Evolutionary conservation across 2,329 filamentous ascomycete genomes (phyloP).

Genomic region (Sporothrix inflata): DNA sequence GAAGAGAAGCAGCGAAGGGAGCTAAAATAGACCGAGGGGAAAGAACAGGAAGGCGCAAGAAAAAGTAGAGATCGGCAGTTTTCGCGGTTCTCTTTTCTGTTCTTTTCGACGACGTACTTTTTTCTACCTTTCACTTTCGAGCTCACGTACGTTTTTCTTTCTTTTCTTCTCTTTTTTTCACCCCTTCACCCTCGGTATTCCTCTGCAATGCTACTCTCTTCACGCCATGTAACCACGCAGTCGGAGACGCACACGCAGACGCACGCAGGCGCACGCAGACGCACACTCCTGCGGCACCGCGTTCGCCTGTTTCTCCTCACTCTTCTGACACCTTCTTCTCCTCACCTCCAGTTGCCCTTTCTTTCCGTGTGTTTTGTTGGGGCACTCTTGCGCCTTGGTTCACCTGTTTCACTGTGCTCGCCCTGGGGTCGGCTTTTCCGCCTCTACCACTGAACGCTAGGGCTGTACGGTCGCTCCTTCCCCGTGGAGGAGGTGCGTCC

Average conservation of each 20-base stretch:
- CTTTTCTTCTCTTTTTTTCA: neutral
- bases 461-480: neutral
- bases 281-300: neutral
- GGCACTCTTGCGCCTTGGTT: neutral
- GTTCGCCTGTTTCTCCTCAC: neutral
- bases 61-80: neutral
- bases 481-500: slow-evolving; percentile 7
- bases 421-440: slow-evolving; percentile 16
- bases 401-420: neutral
- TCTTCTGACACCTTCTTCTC: neutral
- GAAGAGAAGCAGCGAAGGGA: slow-evolving; percentile 3
- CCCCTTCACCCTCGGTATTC: neutral
- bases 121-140: neutral
- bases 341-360: neutral
- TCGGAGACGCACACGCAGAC: neutral
- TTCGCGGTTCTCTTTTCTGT: neutral
- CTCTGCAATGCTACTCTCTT: slow-evolving; percentile 11
- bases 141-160: neutral
- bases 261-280: neutral
- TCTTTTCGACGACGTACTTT: neutral
- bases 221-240: neutral
- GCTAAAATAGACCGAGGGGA: slow-evolving; percentile 6
- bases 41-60: slow-evolving; percentile 6
- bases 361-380: neutral
- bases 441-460: neutral